phyloP scores from a whole-genome alignment of 2,329 filamentous ascomycete species.

The Harringtonia lauricola region DNA sequence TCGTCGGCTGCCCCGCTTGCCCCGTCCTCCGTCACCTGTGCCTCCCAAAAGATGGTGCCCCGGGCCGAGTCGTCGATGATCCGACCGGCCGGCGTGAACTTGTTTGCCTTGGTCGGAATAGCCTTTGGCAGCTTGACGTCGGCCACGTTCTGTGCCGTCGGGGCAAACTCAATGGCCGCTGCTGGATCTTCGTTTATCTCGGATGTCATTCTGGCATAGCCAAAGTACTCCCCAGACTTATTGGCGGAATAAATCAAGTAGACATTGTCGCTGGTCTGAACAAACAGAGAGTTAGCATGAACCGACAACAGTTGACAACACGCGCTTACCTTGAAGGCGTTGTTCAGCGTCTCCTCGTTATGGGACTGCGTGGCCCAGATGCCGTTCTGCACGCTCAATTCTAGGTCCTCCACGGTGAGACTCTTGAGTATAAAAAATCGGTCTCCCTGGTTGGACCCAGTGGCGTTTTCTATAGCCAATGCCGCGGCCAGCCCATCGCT shows the following conservation, averaged over 20 bases:
- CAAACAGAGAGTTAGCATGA: neutral
- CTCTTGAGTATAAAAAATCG: slow-evolving; percentile 92
- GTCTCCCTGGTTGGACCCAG: slow-evolving; percentile 35
- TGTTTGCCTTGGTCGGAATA: slow-evolving; percentile 68
- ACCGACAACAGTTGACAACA: neutral
- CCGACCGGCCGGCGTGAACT: slow-evolving; percentile 66
- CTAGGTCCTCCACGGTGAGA: slow-evolving; percentile 79
- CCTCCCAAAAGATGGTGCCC: slow-evolving; percentile 97
- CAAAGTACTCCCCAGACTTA: slow-evolving; percentile 94
- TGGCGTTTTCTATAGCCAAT: neutral
- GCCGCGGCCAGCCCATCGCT: neutral
- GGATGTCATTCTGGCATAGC: slow-evolving; percentile 84
- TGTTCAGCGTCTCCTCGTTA: slow-evolving; percentile 76
- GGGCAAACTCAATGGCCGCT: slow-evolving; percentile 58
- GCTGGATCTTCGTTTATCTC: slow-evolving; percentile 68
- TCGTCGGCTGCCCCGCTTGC: slow-evolving; percentile 14
- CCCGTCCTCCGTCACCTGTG: slow-evolving; percentile 32
- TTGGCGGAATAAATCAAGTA: slow-evolving; percentile 94
- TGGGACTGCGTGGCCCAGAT: slow-evolving; percentile 93
- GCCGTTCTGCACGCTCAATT: slow-evolving; percentile 75
- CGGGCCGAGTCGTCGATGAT: slow-evolving; percentile 88
- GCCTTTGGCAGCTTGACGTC: slow-evolving; percentile 64
- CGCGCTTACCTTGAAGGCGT: slow-evolving; percentile 61
- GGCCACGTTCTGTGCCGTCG: slow-evolving; percentile 46
- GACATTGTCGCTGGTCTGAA: slow-evolving; percentile 66